Conservation (phyloP, 257 asterid genomes). For the Handroanthus guayacan region DNA sequence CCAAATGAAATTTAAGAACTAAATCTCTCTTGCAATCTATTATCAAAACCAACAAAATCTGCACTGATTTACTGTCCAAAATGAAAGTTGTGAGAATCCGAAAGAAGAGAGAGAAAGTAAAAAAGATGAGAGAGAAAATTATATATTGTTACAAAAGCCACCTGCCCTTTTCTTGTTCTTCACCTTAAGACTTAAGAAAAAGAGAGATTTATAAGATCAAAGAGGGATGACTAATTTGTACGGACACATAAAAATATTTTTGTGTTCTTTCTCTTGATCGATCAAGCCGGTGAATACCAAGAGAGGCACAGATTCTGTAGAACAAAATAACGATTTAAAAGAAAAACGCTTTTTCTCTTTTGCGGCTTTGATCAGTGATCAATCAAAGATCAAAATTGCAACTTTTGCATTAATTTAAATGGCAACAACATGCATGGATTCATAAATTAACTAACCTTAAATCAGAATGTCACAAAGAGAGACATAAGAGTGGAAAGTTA, state of each 20-base stretch:
- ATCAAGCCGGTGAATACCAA: neutral
- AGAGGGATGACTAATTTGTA: slow-evolving; percentile 16
- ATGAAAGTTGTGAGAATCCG: slow-evolving; percentile 27
- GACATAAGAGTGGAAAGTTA: neutral
- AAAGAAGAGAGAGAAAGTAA: slow-evolving; percentile 25
- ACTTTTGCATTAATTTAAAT: neutral
- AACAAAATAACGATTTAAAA: neutral
- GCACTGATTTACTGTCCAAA: slow-evolving; percentile 37
- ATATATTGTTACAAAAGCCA: slow-evolving; percentile 31
- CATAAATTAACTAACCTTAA: slow-evolving; percentile 39
- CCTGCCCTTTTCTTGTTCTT: slow-evolving; percentile 40
- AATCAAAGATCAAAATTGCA: neutral
- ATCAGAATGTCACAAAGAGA: slow-evolving; percentile 16
- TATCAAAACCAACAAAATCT: slow-evolving; percentile 36
- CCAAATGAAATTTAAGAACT: slow-evolving; percentile 38
- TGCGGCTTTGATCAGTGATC: neutral
- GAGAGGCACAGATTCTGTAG: slow-evolving; percentile 22
- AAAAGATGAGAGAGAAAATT: slow-evolving; percentile 35
- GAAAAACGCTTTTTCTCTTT: slow-evolving; percentile 3
- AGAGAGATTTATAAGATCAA: slow-evolving; percentile 8
- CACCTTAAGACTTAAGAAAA: slow-evolving; percentile 42
- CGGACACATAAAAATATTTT: slow-evolving; percentile 4
- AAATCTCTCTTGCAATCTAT: slow-evolving; percentile 35
- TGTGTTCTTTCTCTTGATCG: neutral
- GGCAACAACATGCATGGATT: slow-evolving; percentile 31